Base-by-base conservation (phyloP, 2,329 filamentous ascomycete species). In the Metarhizium sp. region DNA sequence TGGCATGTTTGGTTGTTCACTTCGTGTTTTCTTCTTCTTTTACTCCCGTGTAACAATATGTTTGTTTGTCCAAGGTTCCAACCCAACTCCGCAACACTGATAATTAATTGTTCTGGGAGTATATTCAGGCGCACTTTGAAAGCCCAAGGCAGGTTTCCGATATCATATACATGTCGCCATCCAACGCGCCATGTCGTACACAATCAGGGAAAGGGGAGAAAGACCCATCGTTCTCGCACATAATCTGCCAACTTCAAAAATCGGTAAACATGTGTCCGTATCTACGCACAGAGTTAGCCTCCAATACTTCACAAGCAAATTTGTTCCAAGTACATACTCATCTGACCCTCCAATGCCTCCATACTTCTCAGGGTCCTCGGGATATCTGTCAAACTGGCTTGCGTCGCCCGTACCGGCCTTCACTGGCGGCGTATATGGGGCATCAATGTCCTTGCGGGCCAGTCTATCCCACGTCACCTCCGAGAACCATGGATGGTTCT, bases 401-500 rank as follows among this genome's bases (percentile, higher is more conserved):
- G 94, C 90, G 74, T 99, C 94, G 57, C 94, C 94, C 34, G 90
- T 87, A 46, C 94, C 94, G 46, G 90, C 92, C 69, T 94, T 88
- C 59, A 99, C 92, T 0, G 94, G 94, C 16, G 94, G 94, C 55
- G 96, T 94, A 69, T 99, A 99, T 5, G 94, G 94, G 42, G 94
- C 94, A 72, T 99, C 94, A 59, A 99, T 99, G 66, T 99, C 94
- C 74, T 96, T 97, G 70, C 91, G 88, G 42, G 88, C 86, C 63
- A 99, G 75, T 59, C 94, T 80, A 66, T 99, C 94, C 94, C 94
- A 99, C 2, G 94, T 97, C 52, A 99, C 94, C 73, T 99, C 94
- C 7, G 89, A 82, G 67, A 99, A 99, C 94, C 94, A 99, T 1
- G 88, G 81, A 67, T 99, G 94, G 63, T 85, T 88, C 81, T 96